A percentile compares a stretch with the other conserved stretches of the same genome.
These are phyloP conservation scores for Aspergillus aculeatus DNA, from an alignment of 2,329 filamentous ascomycete species.

Conservation along the genomic window DNA sequence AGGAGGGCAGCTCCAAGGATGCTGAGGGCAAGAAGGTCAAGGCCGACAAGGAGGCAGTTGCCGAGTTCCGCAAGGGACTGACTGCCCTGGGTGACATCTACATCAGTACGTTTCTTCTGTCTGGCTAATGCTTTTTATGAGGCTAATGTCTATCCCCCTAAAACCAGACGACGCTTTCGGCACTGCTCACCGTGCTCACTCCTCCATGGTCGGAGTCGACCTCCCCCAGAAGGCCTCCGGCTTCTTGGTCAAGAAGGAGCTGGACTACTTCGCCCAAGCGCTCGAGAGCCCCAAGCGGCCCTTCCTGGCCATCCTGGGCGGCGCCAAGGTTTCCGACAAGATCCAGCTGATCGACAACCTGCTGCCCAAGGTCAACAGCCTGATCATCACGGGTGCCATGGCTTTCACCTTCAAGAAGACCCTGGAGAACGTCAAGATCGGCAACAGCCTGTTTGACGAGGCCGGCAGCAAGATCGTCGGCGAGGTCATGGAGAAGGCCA, in stretches of 20 bases:
- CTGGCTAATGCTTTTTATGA: neutral
- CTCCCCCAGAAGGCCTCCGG: slow-evolving; percentile 95
- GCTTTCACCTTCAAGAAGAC: slow-evolving; percentile 99
- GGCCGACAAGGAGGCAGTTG: slow-evolving; percentile 90
- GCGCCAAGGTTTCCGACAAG: slow-evolving; percentile 99
- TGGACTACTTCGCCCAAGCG: slow-evolving; percentile 98
- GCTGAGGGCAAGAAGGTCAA: slow-evolving; percentile 95
- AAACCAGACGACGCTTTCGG: slow-evolving; percentile 88
- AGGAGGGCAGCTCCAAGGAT: slow-evolving; percentile 95
- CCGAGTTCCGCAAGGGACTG: slow-evolving; percentile 89
- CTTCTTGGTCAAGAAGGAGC: slow-evolving; percentile 99
- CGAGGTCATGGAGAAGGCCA: slow-evolving; percentile 87
- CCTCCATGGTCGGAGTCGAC: slow-evolving; percentile 96
- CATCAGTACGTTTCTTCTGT: slow-evolving; percentile 69
- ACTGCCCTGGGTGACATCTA: slow-evolving; percentile 94
- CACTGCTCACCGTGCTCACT: slow-evolving; percentile 96
- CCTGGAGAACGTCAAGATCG: slow-evolving; percentile 85
- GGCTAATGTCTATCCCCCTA: neutral
- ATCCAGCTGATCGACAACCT: slow-evolving; percentile 99
- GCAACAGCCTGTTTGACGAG: slow-evolving; percentile 89
- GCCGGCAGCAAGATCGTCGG: slow-evolving; percentile 87
- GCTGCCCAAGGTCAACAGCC: slow-evolving; percentile 93
- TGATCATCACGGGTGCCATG: slow-evolving; percentile 97
- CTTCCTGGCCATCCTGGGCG: slow-evolving; percentile 97
- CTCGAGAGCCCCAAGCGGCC: slow-evolving; percentile 90